Conservation (phyloP, 1,139 yeast species). For the Pichia sp. region DNA sequence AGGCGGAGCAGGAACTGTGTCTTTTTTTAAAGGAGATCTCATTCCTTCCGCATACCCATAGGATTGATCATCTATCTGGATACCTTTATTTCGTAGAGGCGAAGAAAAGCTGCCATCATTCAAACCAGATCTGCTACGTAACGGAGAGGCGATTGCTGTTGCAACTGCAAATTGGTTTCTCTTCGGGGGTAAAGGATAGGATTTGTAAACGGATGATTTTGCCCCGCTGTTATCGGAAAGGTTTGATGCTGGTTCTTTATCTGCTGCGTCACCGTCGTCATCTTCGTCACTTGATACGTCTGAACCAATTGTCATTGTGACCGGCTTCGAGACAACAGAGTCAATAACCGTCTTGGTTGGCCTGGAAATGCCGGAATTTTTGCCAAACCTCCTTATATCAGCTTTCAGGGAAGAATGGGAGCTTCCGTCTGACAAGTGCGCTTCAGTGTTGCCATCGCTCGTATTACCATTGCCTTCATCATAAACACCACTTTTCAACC, state of each 20-base stretch:
- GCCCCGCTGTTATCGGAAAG: background rate
- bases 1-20: slow-evolving; percentile 4
- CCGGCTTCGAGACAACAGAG: slow-evolving; percentile 6
- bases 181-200: slow-evolving; percentile 5
- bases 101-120: background rate
- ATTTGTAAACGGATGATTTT: slow-evolving; percentile 2
- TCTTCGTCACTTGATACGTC: slow-evolving; percentile 3
- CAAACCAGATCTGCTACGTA: background rate
- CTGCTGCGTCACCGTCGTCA: background rate
- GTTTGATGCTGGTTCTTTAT: background rate
- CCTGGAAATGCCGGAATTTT: background rate
- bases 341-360: background rate
- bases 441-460: too few species aligned
- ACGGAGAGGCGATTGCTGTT: slow-evolving; percentile 1
- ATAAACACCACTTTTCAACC: too few species aligned
- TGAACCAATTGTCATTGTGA: slow-evolving; percentile 4
- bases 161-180: slow-evolving; percentile 3
- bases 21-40: slow-evolving; percentile 8
- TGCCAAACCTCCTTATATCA: too few species aligned
- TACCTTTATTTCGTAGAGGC: background rate
- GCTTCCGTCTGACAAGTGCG: too few species aligned
- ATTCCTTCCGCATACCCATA: slow-evolving; percentile 10
- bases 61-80: background rate
- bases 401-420: too few species aligned
- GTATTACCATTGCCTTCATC: too few species aligned